Percentiles rank a stretch among this genome's conserved stretches.
Evolutionary conservation across 495 filamentous ascomycete species (phyloP).

Genomic region (Cryomyces minteri): DNA sequence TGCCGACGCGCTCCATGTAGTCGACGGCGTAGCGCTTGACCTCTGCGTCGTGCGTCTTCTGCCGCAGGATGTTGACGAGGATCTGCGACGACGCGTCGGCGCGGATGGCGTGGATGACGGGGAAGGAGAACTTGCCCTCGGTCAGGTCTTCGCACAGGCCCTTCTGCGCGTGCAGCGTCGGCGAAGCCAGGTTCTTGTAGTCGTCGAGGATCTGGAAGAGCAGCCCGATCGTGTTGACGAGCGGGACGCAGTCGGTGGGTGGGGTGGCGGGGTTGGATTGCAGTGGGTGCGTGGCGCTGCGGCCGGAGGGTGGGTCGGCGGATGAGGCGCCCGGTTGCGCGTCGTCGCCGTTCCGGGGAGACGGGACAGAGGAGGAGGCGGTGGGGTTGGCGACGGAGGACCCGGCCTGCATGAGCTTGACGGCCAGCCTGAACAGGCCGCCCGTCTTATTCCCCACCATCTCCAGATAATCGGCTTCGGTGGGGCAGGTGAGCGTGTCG

Average conservation of each 20-base stretch:
- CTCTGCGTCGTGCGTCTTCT: slow-evolving; percentile 68
- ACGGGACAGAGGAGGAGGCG: no score
- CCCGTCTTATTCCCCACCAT: slow-evolving; percentile 99
- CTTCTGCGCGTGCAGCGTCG: slow-evolving; percentile 70
- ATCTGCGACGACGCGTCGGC: slow-evolving; percentile 60
- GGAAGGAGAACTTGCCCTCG: slow-evolving; percentile 96
- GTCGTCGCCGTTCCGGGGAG: background rate
- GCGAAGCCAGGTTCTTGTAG: slow-evolving; percentile 68
- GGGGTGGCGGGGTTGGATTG: background rate
- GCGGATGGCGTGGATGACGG: slow-evolving; percentile 89
- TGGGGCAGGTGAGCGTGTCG: slow-evolving; percentile 81
- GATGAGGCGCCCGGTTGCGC: background rate
- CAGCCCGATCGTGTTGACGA: slow-evolving; percentile 80
- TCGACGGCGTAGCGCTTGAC: slow-evolving; percentile 83
- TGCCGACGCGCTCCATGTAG: slow-evolving; percentile 81
- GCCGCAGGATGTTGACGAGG: slow-evolving; percentile 69
- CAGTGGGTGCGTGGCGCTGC: background rate
- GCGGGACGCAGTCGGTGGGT: slow-evolving; percentile 51
- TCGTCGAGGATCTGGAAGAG: slow-evolving; percentile 72
- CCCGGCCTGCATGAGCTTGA: slow-evolving; percentile 94
- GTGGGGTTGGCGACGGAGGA: slow-evolving; percentile 17
- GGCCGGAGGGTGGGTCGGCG: background rate
- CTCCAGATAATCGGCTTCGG: slow-evolving; percentile 91
- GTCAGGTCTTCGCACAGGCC: slow-evolving; percentile 93
- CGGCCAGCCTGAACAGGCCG: slow-evolving; percentile 80